A percentile compares a stretch with the other conserved stretches of the same genome.
Evolutionary conservation across 2,329 filamentous ascomycete species (phyloP).

Genomic region (Aspergillus ustus): DNA sequence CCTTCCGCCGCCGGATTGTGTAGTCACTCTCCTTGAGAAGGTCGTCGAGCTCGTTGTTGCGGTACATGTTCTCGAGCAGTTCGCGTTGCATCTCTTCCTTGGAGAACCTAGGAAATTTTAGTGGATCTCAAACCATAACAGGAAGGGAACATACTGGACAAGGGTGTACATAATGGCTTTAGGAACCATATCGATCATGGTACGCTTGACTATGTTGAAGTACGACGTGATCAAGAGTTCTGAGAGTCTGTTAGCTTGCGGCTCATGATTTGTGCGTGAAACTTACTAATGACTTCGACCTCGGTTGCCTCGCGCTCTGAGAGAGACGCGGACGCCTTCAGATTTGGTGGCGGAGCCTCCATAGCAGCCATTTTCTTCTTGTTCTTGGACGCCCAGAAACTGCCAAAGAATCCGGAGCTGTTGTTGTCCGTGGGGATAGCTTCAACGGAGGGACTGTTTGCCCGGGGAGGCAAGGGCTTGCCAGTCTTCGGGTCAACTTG

Average conservation of each 20-base stretch:
- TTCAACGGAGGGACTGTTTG: conserved; percentile 75
- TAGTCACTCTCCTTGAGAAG: conserved; percentile 98
- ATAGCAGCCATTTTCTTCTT: conserved; percentile 99
- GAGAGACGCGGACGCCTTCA: conserved; percentile 92
- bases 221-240: conserved; percentile 95
- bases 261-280: no score
- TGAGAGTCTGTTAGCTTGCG: conserved; percentile 43
- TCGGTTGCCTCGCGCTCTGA: conserved; percentile 94
- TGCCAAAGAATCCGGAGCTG: conserved; percentile 88
- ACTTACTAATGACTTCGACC: conserved; percentile 96
- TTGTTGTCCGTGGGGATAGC: conserved; percentile 44
- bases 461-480: conserved; percentile 83
- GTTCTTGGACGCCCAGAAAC: conserved; percentile 98
- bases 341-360: conserved; percentile 88
- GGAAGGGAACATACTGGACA: conserved; percentile 74
- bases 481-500: conserved; percentile 99
- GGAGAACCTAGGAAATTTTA: conserved; percentile 66
- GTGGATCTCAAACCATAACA: neutral
- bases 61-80: conserved; percentile 96
- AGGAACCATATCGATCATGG: conserved; percentile 99
- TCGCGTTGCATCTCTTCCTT: conserved; percentile 99
- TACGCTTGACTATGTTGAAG: conserved; percentile 96
- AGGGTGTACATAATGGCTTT: conserved; percentile 99
- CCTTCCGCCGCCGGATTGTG: conserved; percentile 90
- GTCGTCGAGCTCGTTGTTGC: conserved; percentile 85